Percentiles rank a stretch among this genome's conserved stretches.
phyloP scores from a whole-genome alignment of 106 monocot genomes.

The Allium cepa region DNA sequence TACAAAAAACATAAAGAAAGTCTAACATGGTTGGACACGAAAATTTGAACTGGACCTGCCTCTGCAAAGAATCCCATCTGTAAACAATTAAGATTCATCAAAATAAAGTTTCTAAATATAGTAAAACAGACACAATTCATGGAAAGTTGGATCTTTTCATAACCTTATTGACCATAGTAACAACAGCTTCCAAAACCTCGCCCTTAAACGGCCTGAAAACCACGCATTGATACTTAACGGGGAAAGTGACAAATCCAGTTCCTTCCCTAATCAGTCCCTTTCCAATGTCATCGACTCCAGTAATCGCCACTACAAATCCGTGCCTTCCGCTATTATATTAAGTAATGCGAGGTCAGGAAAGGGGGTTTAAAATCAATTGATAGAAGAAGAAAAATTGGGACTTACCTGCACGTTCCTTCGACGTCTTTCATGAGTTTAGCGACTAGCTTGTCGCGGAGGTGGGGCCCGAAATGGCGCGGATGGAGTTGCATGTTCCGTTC shows the following conservation, averaged over 20 bases:
- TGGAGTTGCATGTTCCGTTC: constrained; percentile 98
- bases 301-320: constrained; percentile 95
- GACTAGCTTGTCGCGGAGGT: constrained; percentile 88
- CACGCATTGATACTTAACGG: constrained; percentile 96
- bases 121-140: not conserved
- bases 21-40: constrained; percentile 94
- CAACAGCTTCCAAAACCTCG: constrained; percentile 88
- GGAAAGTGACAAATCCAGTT: constrained; percentile 96
- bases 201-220: constrained; percentile 95
- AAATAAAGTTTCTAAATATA: not conserved
- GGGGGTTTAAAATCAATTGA: constrained; percentile 6
- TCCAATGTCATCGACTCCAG: constrained; percentile 81
- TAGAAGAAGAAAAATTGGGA: not conserved
- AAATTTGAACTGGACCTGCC: constrained; percentile 37
- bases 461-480: constrained; percentile 94
- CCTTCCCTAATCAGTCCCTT: constrained; percentile 94
- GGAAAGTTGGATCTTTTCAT: not conserved
- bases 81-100: constrained; percentile 16
- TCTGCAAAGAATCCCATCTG: too few species aligned
- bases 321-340: constrained; percentile 59
- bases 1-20: not conserved
- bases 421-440: constrained; percentile 96
- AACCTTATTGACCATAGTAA: constrained; percentile 99
- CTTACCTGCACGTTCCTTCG: constrained; percentile 94
- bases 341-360: not conserved